Conservation (phyloP, 2,329 filamentous ascomycete species). For the Metarhizium rileyi region DNA sequence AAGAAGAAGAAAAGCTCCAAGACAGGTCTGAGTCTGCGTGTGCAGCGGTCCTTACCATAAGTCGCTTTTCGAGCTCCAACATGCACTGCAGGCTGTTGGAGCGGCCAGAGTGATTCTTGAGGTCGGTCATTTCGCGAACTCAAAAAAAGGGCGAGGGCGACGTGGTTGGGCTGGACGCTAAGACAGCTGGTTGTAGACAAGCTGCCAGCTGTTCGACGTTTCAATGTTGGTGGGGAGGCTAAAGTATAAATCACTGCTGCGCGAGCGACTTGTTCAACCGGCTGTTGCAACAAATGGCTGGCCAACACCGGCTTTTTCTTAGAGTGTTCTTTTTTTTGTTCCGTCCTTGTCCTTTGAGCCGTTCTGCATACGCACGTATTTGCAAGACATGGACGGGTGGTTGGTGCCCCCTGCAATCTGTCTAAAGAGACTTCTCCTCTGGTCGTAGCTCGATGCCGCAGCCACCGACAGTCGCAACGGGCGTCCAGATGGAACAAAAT, state of each 20-base stretch:
- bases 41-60: constrained; percentile 36
- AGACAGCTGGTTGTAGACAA: not conserved
- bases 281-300: not conserved
- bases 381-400: not conserved
- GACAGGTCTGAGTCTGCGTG: not conserved
- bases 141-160: not conserved
- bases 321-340: not conserved
- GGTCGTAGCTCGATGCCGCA: too few species aligned
- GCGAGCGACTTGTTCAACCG: too few species aligned
- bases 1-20: not conserved
- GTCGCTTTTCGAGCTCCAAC: constrained; percentile 49
- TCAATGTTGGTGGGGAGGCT: too few species aligned
- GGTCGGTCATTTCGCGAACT: constrained; percentile 6
- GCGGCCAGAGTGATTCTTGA: constrained; percentile 15
- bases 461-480: too few species aligned
- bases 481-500: too few species aligned
- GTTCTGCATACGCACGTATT: not conserved
- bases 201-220: not conserved
- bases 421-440: too few species aligned
- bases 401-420: too few species aligned
- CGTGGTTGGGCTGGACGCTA: not conserved
- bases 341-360: not conserved
- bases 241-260: not conserved
- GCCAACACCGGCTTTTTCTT: not conserved
- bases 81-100: constrained; percentile 46